Evolutionary conservation across 805 yeast genomes (phyloP), one percentile per base, ranked within the genome.

Genomic region (Barnettozyma sp.): DNA sequence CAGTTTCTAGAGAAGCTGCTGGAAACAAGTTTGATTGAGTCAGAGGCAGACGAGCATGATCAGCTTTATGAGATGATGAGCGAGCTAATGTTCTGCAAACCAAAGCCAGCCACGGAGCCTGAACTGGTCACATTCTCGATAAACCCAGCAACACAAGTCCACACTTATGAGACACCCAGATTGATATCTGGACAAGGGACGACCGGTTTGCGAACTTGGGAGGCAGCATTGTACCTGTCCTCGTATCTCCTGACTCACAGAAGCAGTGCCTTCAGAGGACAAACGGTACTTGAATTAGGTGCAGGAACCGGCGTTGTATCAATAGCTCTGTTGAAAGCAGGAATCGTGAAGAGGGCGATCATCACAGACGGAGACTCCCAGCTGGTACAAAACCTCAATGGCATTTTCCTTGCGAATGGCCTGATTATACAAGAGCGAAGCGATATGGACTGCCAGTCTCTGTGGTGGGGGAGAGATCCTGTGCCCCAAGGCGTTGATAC

Each of bases 161-260:
- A 46, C 6, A 70, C 81, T 4, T 59, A 58, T 39, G 92, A 82
- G 48, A 66, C 74, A 0, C 90, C 88, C 0, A 63, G 68, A 36
- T 42, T 82, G 35, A 72, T 82, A 11, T 71, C 83, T 24, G 85
- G 84, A 1, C 53, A 61, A n/a, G 94, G 94, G 5, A 80, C 94
- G 1, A 90, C 97, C 0, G 97, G 97, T 0, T 59, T 76, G 36
- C 63, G 97, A 26, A 90, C 97, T 1, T 88, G 97, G 97, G 96
- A 86, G 52, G 97, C 95, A 3, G 82, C 95, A 0, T 46, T 83
- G 6, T 84, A 65, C 35, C 58, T 90, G 7, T 62, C 81, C 2
- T 67, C 76, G 25, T 80, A 61, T 46, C 45, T 83, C 12, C 43
- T 62, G 2, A 34, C 42, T 1, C 30, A 38, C 7, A 15, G 20